These are phyloP conservation scores for Cercophora sp. DNA, from an alignment of 495 filamentous ascomycete species.

Conservation along the genomic window DNA sequence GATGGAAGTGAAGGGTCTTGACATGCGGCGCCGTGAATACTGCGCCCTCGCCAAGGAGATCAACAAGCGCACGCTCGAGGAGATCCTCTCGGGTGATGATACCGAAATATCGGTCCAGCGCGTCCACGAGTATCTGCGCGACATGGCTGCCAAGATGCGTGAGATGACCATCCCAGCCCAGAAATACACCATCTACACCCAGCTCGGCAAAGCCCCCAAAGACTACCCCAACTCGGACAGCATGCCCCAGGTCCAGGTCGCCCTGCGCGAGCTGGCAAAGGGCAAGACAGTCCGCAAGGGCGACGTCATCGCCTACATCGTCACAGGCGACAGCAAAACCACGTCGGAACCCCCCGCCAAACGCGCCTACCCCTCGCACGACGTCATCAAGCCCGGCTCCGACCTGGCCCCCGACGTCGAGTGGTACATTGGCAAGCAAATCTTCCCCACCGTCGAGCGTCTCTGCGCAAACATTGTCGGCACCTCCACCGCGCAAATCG, in stretches of 20 bases:
- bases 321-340: conserved; percentile 72
- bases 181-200: conserved; percentile 96
- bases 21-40: conserved; percentile 96
- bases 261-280: conserved; percentile 77
- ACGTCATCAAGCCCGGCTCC: conserved; percentile 72
- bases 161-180: conserved; percentile 63
- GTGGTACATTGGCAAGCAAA: conserved; percentile 97
- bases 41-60: conserved; percentile 92
- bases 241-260: conserved; percentile 98
- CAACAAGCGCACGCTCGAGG: conserved; percentile 76
- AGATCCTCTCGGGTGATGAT: conserved; percentile 91
- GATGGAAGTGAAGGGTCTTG: conserved; percentile 95
- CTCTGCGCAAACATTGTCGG: conserved; percentile 92
- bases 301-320: conserved; percentile 93
- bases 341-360: conserved; percentile 75
- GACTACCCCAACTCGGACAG: conserved; percentile 88
- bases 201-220: conserved; percentile 87
- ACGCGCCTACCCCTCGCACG: conserved; percentile 80
- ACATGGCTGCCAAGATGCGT: conserved; percentile 78
- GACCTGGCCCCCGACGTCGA: conserved; percentile 82
- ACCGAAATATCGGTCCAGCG: conserved; percentile 81
- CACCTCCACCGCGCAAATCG: conserved; percentile 81
- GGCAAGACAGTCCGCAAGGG: conserved; percentile 86
- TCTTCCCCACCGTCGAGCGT: conserved; percentile 96
- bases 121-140: conserved; percentile 86